phyloP scores from a whole-genome alignment of 441 rosid species.

The Cnidoscolus chayamansa region DNA sequence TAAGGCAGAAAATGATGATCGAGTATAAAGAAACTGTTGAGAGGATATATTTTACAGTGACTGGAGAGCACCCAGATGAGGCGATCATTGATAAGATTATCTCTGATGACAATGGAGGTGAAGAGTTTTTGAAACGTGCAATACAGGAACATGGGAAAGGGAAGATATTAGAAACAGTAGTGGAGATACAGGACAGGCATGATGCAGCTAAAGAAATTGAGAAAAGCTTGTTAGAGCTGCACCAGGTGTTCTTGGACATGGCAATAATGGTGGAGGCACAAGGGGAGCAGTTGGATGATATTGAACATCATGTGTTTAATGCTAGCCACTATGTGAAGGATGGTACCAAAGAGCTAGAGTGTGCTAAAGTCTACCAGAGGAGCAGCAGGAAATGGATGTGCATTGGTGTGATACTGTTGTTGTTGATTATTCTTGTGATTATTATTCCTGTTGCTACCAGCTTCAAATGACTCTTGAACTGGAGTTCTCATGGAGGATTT shows the following conservation, averaged over 20 bases:
- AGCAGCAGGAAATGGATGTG: constrained; percentile 80
- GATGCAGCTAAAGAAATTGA: constrained; percentile 85
- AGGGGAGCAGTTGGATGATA: constrained; percentile 93
- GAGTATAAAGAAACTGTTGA: constrained; percentile 90
- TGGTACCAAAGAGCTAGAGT: constrained; percentile 67
- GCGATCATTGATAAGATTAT: constrained; percentile 81
- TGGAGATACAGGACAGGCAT: constrained; percentile 80
- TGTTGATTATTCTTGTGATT: constrained; percentile 61
- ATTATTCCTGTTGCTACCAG: constrained; percentile 70
- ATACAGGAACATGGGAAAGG: constrained; percentile 94
- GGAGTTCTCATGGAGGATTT: constrained; percentile 32
- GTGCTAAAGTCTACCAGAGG: constrained; percentile 66
- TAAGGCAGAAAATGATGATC: constrained; percentile 83
- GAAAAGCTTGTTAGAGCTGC: constrained; percentile 85
- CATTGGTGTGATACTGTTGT: constrained; percentile 57
- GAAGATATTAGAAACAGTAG: constrained; percentile 77
- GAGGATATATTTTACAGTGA: constrained; percentile 84
- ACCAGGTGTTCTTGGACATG: constrained; percentile 87
- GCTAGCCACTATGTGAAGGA: constrained; percentile 75
- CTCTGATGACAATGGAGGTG: constrained; percentile 61
- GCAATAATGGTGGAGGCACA: constrained; percentile 92
- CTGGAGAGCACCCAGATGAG: constrained; percentile 81
- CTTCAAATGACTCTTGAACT: constrained; percentile 61
- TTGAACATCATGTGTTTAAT: constrained; percentile 79
- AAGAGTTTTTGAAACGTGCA: constrained; percentile 60